These are phyloP conservation scores for Pyrrhoderma noxium DNA, from an alignment of 1,284 basidiomycete species.

Conservation along the genomic window DNA sequence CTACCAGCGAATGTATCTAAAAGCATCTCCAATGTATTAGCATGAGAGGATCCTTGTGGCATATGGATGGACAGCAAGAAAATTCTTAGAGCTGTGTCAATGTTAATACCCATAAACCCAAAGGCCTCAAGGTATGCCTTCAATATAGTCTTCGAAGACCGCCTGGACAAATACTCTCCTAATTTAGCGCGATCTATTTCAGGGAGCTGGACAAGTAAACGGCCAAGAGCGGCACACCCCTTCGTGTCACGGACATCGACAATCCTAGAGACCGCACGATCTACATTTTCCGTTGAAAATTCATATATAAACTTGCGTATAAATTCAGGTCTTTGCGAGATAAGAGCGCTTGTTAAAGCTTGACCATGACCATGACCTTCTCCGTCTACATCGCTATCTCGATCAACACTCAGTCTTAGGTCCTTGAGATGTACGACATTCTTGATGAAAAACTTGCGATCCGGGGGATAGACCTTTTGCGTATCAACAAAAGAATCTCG, in stretches of 20 bases:
- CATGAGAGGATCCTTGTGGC: slow-evolving; percentile 44
- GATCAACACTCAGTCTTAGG: slow-evolving; percentile 59
- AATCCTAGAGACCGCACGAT: slow-evolving; percentile 59
- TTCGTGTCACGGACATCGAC: slow-evolving; percentile 38
- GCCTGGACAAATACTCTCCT: slow-evolving; percentile 73
- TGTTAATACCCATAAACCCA: slow-evolving; percentile 72
- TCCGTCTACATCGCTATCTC: slow-evolving; percentile 39
- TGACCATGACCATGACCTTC: slow-evolving; percentile 28
- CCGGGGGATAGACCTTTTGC: slow-evolving; percentile 60
- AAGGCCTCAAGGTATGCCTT: slow-evolving; percentile 85
- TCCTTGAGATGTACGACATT: slow-evolving; percentile 76
- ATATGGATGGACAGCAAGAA: slow-evolving; percentile 81
- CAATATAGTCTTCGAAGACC: slow-evolving; percentile 66
- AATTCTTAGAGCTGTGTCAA: slow-evolving; percentile 85
- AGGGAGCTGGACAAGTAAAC: slow-evolving; percentile 76
- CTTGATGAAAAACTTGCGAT: slow-evolving; percentile 83
- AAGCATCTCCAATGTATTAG: slow-evolving; percentile 52
- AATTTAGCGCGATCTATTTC: slow-evolving; percentile 78
- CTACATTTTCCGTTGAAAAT: slow-evolving; percentile 63
- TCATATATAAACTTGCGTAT: slow-evolving; percentile 65
- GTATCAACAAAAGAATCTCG: slow-evolving; percentile 52
- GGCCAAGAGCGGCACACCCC: slow-evolving; percentile 52
- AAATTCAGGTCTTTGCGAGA: slow-evolving; percentile 45
- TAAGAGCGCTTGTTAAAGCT: slow-evolving; percentile 26
- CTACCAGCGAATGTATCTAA: slow-evolving; percentile 82